Base-by-base conservation (phyloP, 1,284 basidiomycete genomes). In the Cryptococcus neoformans region DNA sequence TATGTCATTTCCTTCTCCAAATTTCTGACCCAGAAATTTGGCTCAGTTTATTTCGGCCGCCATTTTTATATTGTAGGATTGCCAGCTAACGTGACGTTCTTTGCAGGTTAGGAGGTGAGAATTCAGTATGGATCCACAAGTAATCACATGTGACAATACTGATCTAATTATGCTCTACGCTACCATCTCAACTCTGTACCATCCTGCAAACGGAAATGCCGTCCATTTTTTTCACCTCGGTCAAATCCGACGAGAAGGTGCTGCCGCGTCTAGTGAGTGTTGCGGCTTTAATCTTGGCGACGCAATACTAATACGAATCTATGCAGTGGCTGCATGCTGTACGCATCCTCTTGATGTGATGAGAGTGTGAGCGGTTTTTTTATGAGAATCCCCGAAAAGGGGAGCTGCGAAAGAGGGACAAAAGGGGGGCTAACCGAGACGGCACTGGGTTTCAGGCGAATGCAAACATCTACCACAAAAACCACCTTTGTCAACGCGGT, bases 291-390 rank as follows among this genome's bases (percentile, higher is more conserved):
- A 2, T 39, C 14, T 37, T n/a, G 16, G 9, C 34, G 9, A 9
- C 44, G n/a, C 16, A 38, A 21, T 8, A 56, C 59, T 64, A 55
- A 64, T 41, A 28, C 9, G n/a, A 16, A 5, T 16, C 10, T 3
- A 3, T 34, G 4, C 60, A 92, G 90, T 92, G 86, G 90, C 90
- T 42, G 87, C 90, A 52, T 87, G 84, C 65, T 88, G 84, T 70
- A 92, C 90, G 0, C 90, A 93, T 79, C 90, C 90, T 36, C 77
- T 92, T 49, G 90, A 93, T 75, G 80, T 92, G 55, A 87, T 88
- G 57, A 89, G 91, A 84, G 89, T 92, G 90, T 91, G 58, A 51
- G 75, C 59, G 4, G 12, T 3, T 41, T 34, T 37, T 28, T 6
- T 35, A 4, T 28, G 28, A 28, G 28, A 28, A 28, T 28, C 28